These are phyloP conservation scores for Paxillus ammoniavirescens DNA, from an alignment of 768 basidiomycete species.

Conservation along the genomic window DNA sequence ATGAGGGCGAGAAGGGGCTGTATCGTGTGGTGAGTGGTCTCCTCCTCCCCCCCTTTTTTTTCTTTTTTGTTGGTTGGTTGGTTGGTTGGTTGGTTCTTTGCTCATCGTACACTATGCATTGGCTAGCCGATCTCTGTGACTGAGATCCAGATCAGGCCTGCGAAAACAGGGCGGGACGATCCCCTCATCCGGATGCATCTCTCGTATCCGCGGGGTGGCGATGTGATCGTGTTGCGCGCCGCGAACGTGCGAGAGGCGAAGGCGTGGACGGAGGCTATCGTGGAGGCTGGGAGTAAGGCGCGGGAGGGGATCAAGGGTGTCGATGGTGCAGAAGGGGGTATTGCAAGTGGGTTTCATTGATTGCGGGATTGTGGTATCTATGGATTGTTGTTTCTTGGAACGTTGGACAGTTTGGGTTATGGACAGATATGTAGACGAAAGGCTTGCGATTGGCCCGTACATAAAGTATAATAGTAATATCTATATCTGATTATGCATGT, in stretches of 20 bases:
- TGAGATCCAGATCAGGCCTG: conserved; percentile 59
- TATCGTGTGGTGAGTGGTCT: conserved; percentile 72
- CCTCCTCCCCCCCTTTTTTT: background rate
- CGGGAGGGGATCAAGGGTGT: conserved; percentile 8
- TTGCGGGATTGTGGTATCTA: no score
- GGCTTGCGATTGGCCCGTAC: no score
- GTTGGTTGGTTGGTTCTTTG: no score
- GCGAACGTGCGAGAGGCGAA: conserved; percentile 58
- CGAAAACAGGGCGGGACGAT: conserved; percentile 57
- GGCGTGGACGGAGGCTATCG: conserved; percentile 46
- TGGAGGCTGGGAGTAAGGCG: conserved; percentile 11
- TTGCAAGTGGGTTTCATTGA: no score
- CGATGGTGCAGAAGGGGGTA: background rate
- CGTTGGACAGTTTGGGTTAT: no score
- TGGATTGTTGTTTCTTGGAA: no score
- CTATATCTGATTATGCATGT: background rate
- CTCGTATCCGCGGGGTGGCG: conserved; percentile 72
- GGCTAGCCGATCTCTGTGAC: conserved; percentile 71
- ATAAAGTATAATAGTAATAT: background rate
- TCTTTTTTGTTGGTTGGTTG: background rate
- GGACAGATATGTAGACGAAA: no score
- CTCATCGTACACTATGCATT: background rate
- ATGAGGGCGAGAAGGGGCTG: conserved; percentile 62
- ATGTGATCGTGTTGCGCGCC: conserved; percentile 63
- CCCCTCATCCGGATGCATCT: conserved; percentile 62